A percentile compares a stretch with the other conserved stretches of the same genome.
phyloP scores from a whole-genome alignment of 805 yeast genomes.

The Schizosaccharomyces lindneri region DNA sequence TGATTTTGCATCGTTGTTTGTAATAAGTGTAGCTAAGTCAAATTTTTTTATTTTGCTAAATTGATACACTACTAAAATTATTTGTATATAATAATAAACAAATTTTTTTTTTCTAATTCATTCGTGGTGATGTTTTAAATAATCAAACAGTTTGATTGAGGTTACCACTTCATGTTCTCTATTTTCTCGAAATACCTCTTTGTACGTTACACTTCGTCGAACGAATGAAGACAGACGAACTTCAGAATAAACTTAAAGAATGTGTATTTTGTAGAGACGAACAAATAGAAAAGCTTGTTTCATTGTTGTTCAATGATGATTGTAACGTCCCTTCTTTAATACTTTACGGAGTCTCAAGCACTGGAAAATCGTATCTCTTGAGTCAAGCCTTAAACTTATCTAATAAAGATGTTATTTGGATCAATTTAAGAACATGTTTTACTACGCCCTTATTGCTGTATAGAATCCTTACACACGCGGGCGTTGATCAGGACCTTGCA shows the following conservation, averaged over 20 bases:
- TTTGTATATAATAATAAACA: too few relatives aligned
- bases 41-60: too few relatives aligned
- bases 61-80: too few relatives aligned
- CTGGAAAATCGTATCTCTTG: not conserved
- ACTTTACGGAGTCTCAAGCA: not conserved
- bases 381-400: not conserved
- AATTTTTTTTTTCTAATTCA: too few relatives aligned
- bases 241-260: not conserved
- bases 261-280: not conserved
- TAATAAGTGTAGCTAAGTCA: too few relatives aligned
- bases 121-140: too few relatives aligned
- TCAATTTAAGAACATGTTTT: not conserved
- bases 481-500: not conserved
- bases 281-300: not conserved
- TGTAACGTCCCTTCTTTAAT: not conserved
- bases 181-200: too few relatives aligned
- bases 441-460: not conserved
- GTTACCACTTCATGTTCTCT: too few relatives aligned
- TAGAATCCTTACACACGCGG: not conserved
- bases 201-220: too few relatives aligned
- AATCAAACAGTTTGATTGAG: too few relatives aligned
- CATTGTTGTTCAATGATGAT: not conserved
- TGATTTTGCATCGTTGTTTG: too few relatives aligned
- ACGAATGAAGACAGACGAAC: not conserved
- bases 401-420: not conserved